A percentile compares a stretch with the other conserved stretches of the same genome.
These are phyloP conservation scores for Alternaria sp. DNA, from an alignment of 2,329 filamentous ascomycete genomes.

Conservation along the genomic window DNA sequence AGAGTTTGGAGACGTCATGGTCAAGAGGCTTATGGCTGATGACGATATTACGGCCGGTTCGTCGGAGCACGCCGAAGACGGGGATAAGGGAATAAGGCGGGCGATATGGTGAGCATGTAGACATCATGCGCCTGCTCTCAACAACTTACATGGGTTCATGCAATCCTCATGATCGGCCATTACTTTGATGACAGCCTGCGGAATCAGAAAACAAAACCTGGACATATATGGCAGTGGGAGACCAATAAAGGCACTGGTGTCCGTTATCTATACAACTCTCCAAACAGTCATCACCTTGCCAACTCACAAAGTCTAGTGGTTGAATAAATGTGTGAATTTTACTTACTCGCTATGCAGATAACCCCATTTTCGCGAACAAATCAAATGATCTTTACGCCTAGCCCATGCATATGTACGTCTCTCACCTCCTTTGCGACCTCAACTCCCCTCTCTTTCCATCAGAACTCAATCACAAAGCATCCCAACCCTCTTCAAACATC, in stretches of 20 bases:
- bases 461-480: conserved; percentile 31
- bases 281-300: not conserved
- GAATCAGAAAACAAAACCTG: not conserved
- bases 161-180: not conserved
- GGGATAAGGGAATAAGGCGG: not conserved
- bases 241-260: not conserved
- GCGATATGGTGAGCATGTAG: not conserved
- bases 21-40: not conserved
- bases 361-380: not conserved
- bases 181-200: not conserved
- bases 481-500: conserved; percentile 51
- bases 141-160: not conserved
- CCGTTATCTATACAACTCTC: not conserved
- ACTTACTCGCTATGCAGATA: not conserved
- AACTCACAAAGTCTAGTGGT: not conserved
- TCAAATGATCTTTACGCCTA: not conserved
- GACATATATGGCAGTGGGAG: too few relatives aligned
- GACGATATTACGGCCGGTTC: not conserved
- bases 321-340: not conserved
- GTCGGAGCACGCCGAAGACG: not conserved
- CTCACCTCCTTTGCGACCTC: too few relatives aligned
- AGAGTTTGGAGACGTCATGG: not conserved
- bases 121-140: not conserved
- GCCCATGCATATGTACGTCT: not conserved
- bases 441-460: not conserved